phyloP scores from a whole-genome alignment of 73 alveolate genomes.

The Urostyla sp. region DNA sequence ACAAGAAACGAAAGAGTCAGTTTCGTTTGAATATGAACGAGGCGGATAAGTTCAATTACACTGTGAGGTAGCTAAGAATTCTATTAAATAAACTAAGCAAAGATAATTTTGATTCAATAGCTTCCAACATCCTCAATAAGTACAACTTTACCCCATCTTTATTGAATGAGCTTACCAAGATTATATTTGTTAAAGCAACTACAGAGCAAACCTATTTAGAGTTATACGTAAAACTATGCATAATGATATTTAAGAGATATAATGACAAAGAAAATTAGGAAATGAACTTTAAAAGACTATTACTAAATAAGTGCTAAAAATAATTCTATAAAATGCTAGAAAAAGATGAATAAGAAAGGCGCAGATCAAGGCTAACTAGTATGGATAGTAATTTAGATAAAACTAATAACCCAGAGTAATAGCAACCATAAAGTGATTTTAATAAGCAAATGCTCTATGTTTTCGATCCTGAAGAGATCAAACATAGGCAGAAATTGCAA shows the following conservation, averaged over 20 bases:
- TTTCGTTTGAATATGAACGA: constrained; percentile 3
- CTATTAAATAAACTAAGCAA: constrained; percentile 39
- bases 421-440: constrained; percentile 10
- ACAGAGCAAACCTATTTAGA: constrained; percentile 46
- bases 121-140: constrained; percentile 28
- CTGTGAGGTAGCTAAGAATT: constrained; percentile 47
- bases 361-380: constrained; percentile 6
- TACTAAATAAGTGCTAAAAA: constrained; percentile 51
- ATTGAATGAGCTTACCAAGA: constrained; percentile 52
- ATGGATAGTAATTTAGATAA: background rate
- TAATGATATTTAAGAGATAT: constrained; percentile 10
- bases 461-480: constrained; percentile 46
- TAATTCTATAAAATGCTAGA: constrained; percentile 37
- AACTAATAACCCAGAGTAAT: background rate
- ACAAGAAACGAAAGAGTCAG: constrained; percentile 10
- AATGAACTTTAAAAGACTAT: constrained; percentile 56
- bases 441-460: constrained; percentile 44
- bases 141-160: constrained; percentile 52
- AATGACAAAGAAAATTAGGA: constrained; percentile 47
- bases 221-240: constrained; percentile 44
- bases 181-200: constrained; percentile 50
- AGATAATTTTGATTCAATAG: constrained; percentile 24
- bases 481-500: constrained; percentile 17
- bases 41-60: constrained; percentile 3
- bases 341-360: constrained; percentile 42